Evolutionary conservation across 352 stramenopile genomes (phyloP), one percentile per base, ranked within the genome.

Genomic region (Chrysophaeum taylorii): DNA sequence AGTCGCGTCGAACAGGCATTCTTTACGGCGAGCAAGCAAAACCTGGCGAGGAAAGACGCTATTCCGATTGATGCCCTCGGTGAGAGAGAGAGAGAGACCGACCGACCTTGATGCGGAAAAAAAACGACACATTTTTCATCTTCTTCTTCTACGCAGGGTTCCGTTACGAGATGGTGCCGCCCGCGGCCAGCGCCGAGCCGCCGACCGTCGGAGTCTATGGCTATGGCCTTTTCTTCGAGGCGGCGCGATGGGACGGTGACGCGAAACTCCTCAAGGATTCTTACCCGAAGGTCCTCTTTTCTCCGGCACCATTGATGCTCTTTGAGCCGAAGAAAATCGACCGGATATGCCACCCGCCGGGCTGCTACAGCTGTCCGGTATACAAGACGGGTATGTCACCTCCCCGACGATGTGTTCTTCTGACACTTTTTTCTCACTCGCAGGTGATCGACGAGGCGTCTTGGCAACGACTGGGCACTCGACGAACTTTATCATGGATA

Each of bases 401-500:
- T n/a, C n/a, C n/a, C n/a, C n/a, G n/a, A n/a, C n/a, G n/a, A n/a
- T n/a, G n/a, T n/a, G n/a, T n/a, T n/a, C n/a, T n/a, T n/a, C n/a
- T n/a, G n/a, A n/a, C n/a, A n/a, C n/a, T n/a, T n/a, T n/a, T n/a
- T n/a, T n/a, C n/a, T n/a, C n/a, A n/a, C n/a, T n/a, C n/a, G n/a
- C n/a, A n/a, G n/a, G n/a, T n/a, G n/a, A n/a, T n/a, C n/a, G n/a
- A n/a, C n/a, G n/a, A 87, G 90, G 90, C 42, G 95, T 85, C 48
- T 79, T 96, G 41, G 93, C 85, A 7, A 96, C 90, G 1, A 96
- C 90, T 25, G 91, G 91, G 31, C 91, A 96, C 69, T 95, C 88
- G 39, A 96, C 91, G 36, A 96, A 96, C 79, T 96, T 96, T 78
- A 90, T 96, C 76, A 93, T 96, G 86, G 94, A 86, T 18, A 87